Evolutionary conservation across 2,329 filamentous ascomycete genomes (phyloP).

Genomic region (Thelonectria blattea): DNA sequence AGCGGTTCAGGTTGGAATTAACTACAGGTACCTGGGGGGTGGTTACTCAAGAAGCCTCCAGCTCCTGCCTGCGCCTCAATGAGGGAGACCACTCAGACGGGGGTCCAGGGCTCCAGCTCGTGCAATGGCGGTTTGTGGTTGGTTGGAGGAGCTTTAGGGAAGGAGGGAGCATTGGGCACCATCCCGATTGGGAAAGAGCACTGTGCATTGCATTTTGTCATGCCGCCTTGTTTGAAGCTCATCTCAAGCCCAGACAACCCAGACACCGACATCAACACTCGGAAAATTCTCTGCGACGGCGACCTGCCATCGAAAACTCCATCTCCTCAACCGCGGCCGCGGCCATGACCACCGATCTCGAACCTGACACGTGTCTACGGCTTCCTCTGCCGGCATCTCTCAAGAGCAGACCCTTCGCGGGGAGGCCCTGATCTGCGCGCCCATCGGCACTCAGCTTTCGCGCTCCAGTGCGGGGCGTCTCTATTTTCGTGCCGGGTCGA

Average conservation of each 20-base stretch:
- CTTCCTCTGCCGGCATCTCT: neutral
- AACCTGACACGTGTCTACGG: neutral
- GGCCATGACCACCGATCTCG: neutral
- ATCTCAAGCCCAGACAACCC: neutral
- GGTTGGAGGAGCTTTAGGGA: neutral
- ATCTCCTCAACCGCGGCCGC: neutral
- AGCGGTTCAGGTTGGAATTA: neutral
- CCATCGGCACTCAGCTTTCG: constrained; percentile 8
- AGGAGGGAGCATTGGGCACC: constrained; percentile 6
- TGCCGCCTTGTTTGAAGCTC: neutral
- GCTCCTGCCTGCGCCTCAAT: constrained; percentile 6
- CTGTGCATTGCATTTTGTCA: constrained; percentile 21
- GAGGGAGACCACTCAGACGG: constrained; percentile 2
- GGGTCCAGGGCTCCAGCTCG: neutral
- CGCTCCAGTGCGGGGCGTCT: constrained; percentile 12
- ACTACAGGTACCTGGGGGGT: constrained; percentile 13
- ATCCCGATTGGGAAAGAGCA: constrained; percentile 26
- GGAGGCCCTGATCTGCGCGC: constrained; percentile 2
- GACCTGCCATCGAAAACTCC: neutral
- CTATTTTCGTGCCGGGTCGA: constrained; percentile 17
- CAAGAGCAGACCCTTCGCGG: neutral
- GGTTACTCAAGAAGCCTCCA: constrained; percentile 11
- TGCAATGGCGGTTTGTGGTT: neutral
- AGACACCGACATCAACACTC: neutral
- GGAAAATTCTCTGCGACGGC: neutral